phyloP scores from a whole-genome alignment of 2,329 filamentous ascomycete genomes.

The Ceratocystis alfenasii region DNA sequence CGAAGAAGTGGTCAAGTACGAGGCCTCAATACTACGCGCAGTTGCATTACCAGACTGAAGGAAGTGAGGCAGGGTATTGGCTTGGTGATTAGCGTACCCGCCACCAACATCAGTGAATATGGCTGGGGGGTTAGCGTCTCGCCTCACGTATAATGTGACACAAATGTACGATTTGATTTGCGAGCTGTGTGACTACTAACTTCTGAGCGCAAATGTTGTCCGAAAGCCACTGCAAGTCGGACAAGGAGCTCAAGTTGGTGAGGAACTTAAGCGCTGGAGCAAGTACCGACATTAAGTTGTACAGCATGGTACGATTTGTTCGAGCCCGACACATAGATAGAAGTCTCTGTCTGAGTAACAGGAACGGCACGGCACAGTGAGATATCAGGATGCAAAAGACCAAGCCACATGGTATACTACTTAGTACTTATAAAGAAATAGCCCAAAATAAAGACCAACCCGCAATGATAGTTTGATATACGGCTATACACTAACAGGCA shows the following conservation, averaged over 20 bases:
- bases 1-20: background rate
- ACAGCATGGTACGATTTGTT: background rate
- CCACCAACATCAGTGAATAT: background rate
- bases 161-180: background rate
- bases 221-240: background rate
- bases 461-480: background rate
- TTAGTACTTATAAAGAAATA: background rate
- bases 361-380: background rate
- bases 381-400: background rate
- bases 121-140: background rate
- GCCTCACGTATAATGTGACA: background rate
- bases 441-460: background rate
- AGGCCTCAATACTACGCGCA: background rate
- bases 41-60: background rate
- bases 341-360: background rate
- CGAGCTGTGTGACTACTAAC: background rate
- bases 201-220: background rate
- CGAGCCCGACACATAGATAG: background rate
- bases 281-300: slow-evolving; percentile 1
- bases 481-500: background rate
- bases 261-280: background rate
- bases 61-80: background rate
- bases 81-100: background rate
- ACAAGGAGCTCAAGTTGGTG: background rate
- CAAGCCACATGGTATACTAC: background rate